Base-by-base conservation (phyloP, 192 early-diverging fungal species). In the Coemansia javaensis region DNA sequence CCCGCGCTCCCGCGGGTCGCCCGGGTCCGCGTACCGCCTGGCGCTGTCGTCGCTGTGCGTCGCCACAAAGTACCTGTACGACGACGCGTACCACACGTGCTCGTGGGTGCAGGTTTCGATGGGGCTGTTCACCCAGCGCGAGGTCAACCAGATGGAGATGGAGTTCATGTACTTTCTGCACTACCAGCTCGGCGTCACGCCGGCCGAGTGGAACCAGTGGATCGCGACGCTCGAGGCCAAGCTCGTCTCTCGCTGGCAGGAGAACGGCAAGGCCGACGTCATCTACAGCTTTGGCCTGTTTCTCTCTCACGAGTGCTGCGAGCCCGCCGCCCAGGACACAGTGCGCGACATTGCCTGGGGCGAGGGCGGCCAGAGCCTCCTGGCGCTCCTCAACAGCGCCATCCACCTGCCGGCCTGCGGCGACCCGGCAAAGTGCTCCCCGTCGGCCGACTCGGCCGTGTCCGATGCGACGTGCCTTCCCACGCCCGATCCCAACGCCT, bases 51-150 rank as follows among this genome's bases (percentile, higher is more conserved):
- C 82, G 22, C 75, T 87, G 25, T 81, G 83, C 37, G 61, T 85
- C 25, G 82, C 85, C 13, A 78, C 77, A 58, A 87, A 87, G 63
- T 84, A 75, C 41, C 73, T 84, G 10, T 79, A 83, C 42, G 85
- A 87, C 62, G 73, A 80, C 46, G 82, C 81, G 32, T 84, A 82
- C 59, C 71, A 77, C 50, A 85, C 80, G 44, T 76, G 80, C 38
- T 83, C 85, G 15, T 87, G 85, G 85, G 73, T 77, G 11, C 70
- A 77, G 50, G 81, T 83, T 9, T 73, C 70, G 8, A 72, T 69
- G 59, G 77, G 77, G 5, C 58, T 81, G 36, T 83, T 81, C 44
- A 60, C 44, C 37, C 71, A 78, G 50, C 59, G 66, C 32, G 79
- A 83, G 58, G 70, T 83, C 43, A 83, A 83, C 40, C 75, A 80